Evolutionary conservation across 805 yeast species (phyloP), one percentile per base, ranked within the genome.

Genomic region (Suhomyces prunicola): DNA sequence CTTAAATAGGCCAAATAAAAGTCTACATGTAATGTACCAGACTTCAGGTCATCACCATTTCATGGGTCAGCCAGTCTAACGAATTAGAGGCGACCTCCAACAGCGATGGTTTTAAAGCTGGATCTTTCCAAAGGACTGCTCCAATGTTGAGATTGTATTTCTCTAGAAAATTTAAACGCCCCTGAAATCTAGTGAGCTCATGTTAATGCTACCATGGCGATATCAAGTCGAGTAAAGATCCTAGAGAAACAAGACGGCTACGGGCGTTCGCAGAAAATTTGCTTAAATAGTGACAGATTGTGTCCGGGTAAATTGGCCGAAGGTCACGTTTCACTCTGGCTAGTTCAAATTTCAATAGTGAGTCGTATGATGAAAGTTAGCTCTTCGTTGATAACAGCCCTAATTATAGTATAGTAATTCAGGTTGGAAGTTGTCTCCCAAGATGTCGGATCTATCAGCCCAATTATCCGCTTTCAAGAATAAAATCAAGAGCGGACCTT

Each of bases 101-200:
- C 89, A 83, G 92, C 96, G 90, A 90, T 90, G 97, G 97, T 90
- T 90, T 90, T 90, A 89, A 87, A 86, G 90, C 83, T 85, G 94
- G 72, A 50, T 51, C 44, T 48, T 19, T 39, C 19, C 35, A 47
- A 39, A 45, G 48, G 56, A 54, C 60, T 57, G 54, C 58, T 55
- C 57, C 58, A 46, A 24, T 44, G 47, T 39, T 36, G 29, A 29
- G 40, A 54, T 47, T 57, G 50, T 56, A 47, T 65, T 59, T 39
- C 50, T 71, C 66, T 69, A 46, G 68, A 60, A 60, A 54, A 51
- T 55, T 58, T 46, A 50, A 55, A 56, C 53, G 53, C 39, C 50
- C 57, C 31, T 17, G 50, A 46, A 48, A 54, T 47, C 69, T 64
- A 48, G 42, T 50, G 57, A 62, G 70, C 69, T 53, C 70, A 31